These are phyloP conservation scores for Zelopaecilomyces penicillatus DNA, from an alignment of 2,329 filamentous ascomycete genomes.

Conservation along the genomic window DNA sequence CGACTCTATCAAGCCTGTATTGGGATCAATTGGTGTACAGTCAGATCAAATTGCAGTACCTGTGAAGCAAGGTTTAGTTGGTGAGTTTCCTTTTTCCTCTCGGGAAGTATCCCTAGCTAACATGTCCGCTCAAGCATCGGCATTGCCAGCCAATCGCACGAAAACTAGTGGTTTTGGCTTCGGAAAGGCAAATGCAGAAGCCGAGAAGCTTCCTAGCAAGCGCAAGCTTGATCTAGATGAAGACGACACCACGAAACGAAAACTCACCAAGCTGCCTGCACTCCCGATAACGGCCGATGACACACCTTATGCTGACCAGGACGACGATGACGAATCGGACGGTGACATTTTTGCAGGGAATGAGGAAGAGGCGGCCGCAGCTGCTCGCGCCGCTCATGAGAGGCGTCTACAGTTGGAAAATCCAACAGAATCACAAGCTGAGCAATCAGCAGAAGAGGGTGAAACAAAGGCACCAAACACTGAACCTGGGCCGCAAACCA, in stretches of 20 bases:
- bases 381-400: constrained; percentile 76
- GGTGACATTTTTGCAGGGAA: constrained; percentile 69
- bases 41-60: constrained; percentile 24
- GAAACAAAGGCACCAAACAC: constrained; percentile 16
- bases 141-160: constrained; percentile 57
- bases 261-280: constrained; percentile 82
- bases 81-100: constrained; percentile 20
- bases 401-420: constrained; percentile 54
- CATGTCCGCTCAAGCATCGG: constrained; percentile 31
- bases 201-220: constrained; percentile 58
- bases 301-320: constrained; percentile 52
- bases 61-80: constrained; percentile 25
- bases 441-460: constrained; percentile 17
- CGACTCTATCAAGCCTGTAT: constrained; percentile 38
- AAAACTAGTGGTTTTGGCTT: constrained; percentile 83
- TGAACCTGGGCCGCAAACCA: constrained; percentile 5
- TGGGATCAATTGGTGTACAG: constrained; percentile 39
- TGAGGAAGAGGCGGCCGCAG: constrained; percentile 82
- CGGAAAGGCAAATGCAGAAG: constrained; percentile 55
- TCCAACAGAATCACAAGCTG: constrained; percentile 37
- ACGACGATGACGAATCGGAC: constrained; percentile 64
- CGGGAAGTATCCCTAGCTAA: constrained; percentile 15
- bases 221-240: constrained; percentile 79
- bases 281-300: constrained; percentile 58
- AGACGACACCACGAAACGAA: constrained; percentile 77